Base-by-base conservation (phyloP, 495 filamentous ascomycete species). In the Tuber brumale region DNA sequence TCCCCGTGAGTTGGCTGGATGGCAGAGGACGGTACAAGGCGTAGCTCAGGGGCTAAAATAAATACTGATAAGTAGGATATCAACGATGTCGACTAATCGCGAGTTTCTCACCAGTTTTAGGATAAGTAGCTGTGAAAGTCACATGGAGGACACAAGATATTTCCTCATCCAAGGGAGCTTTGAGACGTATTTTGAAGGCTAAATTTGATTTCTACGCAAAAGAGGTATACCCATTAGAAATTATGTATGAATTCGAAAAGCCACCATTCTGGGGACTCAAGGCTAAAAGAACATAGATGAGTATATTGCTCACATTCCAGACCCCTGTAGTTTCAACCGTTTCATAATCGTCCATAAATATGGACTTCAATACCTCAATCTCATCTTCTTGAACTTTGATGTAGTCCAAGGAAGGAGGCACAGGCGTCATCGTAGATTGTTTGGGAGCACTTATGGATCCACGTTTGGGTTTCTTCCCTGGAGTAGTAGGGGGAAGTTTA, bases 261-360 rank as follows among this genome's bases (percentile, higher is more conserved):
- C 37, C 71, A 41, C 57, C 39, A 21, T 41, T 70, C 66, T 37
- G 37, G 10, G 19, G 35, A 27, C 70, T 35, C 70, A 75, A 39
- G 37, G 45, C 77, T 74, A 45, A 69, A 35, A 73, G 74, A 69
- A 48, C 45, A 71, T 46, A 76, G 61, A 69, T 70, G 39, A 45
- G 69, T 44, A 66, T 66, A 18, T 31, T 57, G 70, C 84, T 82
- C 78, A 93, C 92, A 86, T 97, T 93, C 95, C 95, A 99, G 57
- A 94, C 94, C 69, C 89, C 90, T 41, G 76, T 27, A 69, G 88
- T 88, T 81, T 91, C 89, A 42, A 88, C 85, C 77, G 90, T 88
- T 74, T 94, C 89, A 77, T 93, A 98, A 82, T 98, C 95, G 70
- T 97, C 94, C 81, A 91, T 92, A 82, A 95, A 99, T 61, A 99